These are phyloP conservation scores for Psilocybe cyanescens DNA, from an alignment of 768 basidiomycete genomes.

Conservation along the genomic window DNA sequence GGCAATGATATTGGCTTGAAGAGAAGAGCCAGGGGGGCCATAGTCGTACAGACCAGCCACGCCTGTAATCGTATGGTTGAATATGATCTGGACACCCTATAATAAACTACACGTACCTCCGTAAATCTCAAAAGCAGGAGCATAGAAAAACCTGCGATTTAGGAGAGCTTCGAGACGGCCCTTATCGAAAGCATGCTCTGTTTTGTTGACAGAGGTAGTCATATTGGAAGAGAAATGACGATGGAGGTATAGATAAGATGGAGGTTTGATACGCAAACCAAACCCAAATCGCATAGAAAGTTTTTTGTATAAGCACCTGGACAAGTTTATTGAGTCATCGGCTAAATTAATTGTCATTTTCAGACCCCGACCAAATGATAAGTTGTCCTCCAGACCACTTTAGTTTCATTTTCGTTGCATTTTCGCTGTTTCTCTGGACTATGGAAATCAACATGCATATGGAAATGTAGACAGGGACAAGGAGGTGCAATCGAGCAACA, in stretches of 20 bases:
- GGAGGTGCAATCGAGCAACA: no score
- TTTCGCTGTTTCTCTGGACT: constrained; percentile 2
- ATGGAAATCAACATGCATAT: no score
- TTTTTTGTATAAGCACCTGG: constrained; percentile 15
- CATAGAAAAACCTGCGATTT: constrained; percentile 94
- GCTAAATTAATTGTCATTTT: constrained; percentile 12
- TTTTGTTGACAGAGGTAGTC: constrained; percentile 67
- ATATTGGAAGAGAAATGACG: constrained; percentile 34
- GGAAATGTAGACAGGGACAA: no score
- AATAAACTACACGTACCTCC: constrained; percentile 63
- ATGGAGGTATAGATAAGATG: constrained; percentile 33
- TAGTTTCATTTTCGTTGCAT: neutral
- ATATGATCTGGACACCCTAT: neutral
- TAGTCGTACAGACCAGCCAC: constrained; percentile 98
- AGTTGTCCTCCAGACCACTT: no score
- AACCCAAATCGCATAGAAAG: constrained; percentile 31
- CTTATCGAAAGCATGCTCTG: constrained; percentile 88
- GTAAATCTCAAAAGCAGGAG: constrained; percentile 98
- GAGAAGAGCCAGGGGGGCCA: constrained; percentile 92
- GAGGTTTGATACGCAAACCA: constrained; percentile 26
- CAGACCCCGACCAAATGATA: constrained; percentile 1
- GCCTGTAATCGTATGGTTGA: constrained; percentile 49
- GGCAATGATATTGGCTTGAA: constrained; percentile 95
- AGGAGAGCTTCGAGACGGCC: constrained; percentile 81
- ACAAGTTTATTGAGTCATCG: constrained; percentile 20